phyloP scores from a whole-genome alignment of 805 yeast genomes.

The Lipomyces chichibuensis region DNA sequence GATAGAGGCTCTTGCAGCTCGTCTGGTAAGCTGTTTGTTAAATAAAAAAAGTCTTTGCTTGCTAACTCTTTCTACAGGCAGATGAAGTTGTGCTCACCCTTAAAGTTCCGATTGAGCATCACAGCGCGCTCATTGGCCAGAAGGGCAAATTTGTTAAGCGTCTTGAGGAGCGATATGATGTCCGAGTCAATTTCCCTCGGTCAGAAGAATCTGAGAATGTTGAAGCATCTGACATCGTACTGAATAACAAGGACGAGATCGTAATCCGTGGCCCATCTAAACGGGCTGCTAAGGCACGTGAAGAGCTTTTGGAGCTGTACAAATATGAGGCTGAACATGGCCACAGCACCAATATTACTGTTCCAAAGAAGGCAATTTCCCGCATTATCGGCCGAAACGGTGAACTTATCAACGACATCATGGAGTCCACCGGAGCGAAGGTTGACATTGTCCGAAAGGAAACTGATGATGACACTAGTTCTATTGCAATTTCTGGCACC shows the following conservation, averaged over 20 bases:
- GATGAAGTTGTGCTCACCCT: conserved; percentile 74
- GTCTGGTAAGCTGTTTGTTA: conserved; percentile 49
- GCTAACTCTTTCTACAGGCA: conserved; percentile 44
- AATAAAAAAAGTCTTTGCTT: not conserved
- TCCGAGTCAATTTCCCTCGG: conserved; percentile 74
- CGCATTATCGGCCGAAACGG: conserved; percentile 90
- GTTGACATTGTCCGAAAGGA: conserved; percentile 49
- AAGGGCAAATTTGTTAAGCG: conserved; percentile 80
- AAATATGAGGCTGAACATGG: conserved; percentile 89
- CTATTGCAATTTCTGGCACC: conserved; percentile 74
- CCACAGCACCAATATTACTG: conserved; percentile 59
- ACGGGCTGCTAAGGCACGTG: conserved; percentile 81
- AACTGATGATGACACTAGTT: conserved; percentile 53
- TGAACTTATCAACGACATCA: conserved; percentile 76
- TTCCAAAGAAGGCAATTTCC: conserved; percentile 76
- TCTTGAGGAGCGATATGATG: conserved; percentile 84
- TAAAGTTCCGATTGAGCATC: conserved; percentile 74
- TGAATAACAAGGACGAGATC: conserved; percentile 57
- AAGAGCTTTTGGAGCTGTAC: conserved; percentile 78
- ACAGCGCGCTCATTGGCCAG: conserved; percentile 80
- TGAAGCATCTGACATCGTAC: conserved; percentile 26
- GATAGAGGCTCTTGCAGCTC: conserved; percentile 62
- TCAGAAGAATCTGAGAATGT: conserved; percentile 33
- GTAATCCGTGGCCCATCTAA: conserved; percentile 85
- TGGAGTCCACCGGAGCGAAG: conserved; percentile 62